Percentiles rank a stretch among this genome's conserved stretches.
Conservation (phyloP, 371 early-diverging fungal genomes). For the Saksenaea vasiformis region DNA sequence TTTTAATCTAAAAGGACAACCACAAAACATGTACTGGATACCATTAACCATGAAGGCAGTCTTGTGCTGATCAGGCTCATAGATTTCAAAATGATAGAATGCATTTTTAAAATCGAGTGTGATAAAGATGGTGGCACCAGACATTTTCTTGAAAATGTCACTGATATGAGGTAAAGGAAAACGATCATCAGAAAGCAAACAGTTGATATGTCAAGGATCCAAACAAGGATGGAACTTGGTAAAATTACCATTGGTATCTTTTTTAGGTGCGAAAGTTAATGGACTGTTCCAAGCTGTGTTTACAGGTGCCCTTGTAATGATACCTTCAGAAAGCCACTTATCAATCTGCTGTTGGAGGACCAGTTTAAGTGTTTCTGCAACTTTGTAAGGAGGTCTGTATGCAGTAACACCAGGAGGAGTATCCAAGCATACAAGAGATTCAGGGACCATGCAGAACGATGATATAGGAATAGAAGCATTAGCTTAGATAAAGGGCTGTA, state of each 20-base stretch:
- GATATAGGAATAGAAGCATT: slow-evolving; percentile 10
- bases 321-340: slow-evolving; percentile 6
- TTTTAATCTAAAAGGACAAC: no score
- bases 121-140: no score
- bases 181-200: no score
- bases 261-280: slow-evolving; percentile 25
- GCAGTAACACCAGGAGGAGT: slow-evolving; percentile 4
- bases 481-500: no score
- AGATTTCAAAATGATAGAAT: slow-evolving; percentile 21
- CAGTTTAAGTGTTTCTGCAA: neutral
- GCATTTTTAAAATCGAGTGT: slow-evolving; percentile 22
- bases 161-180: no score
- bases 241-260: slow-evolving; percentile 12
- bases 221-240: no score
- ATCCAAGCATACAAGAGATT: slow-evolving; percentile 12
- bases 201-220: no score
- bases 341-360: neutral
- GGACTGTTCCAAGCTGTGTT: slow-evolving; percentile 23
- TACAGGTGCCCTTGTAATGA: slow-evolving; percentile 2
- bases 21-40: no score
- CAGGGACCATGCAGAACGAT: slow-evolving; percentile 19
- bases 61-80: slow-evolving; percentile 11
- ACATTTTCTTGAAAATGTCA: no score
- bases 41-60: slow-evolving; percentile 7
- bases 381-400: slow-evolving; percentile 11